phyloP scores from a whole-genome alignment of 2,329 filamentous ascomycete species.

The Fusarium scirpi region DNA sequence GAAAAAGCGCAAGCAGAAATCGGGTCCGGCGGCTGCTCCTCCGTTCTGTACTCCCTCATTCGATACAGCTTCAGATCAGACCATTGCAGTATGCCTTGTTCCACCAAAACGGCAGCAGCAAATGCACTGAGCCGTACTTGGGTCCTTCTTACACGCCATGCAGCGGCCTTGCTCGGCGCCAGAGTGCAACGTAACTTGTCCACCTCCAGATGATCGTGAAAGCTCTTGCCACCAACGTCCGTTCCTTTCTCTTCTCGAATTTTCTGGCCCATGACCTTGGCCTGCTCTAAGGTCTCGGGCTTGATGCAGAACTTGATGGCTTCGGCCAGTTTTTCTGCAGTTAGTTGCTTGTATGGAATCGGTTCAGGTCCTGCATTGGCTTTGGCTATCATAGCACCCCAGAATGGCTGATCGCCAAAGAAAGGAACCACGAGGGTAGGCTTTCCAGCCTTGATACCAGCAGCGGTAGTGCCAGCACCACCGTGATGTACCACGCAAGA shows the following conservation, averaged over 20 bases:
- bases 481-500: constrained; percentile 89
- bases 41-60: constrained; percentile 76
- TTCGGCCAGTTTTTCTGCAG: constrained; percentile 72
- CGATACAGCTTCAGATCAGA: constrained; percentile 77
- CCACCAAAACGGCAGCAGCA: constrained; percentile 76
- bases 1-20: constrained; percentile 82
- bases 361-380: constrained; percentile 79
- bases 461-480: constrained; percentile 87
- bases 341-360: constrained; percentile 76
- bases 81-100: constrained; percentile 73
- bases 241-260: constrained; percentile 76
- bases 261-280: constrained; percentile 68
- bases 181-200: constrained; percentile 77
- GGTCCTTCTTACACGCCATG: constrained; percentile 79
- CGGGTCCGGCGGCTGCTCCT: constrained; percentile 82
- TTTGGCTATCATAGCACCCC: constrained; percentile 80
- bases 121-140: constrained; percentile 77
- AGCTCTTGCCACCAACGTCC: constrained; percentile 72
- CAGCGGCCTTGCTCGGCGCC: constrained; percentile 74
- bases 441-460: constrained; percentile 82
- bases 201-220: constrained; percentile 76
- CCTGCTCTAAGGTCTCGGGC: constrained; percentile 68
- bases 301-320: constrained; percentile 72
- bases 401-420: constrained; percentile 87
- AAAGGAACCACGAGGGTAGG: constrained; percentile 89